phyloP scores from a whole-genome alignment of 306 rosid genomes.

The Parietaria judaica region DNA sequence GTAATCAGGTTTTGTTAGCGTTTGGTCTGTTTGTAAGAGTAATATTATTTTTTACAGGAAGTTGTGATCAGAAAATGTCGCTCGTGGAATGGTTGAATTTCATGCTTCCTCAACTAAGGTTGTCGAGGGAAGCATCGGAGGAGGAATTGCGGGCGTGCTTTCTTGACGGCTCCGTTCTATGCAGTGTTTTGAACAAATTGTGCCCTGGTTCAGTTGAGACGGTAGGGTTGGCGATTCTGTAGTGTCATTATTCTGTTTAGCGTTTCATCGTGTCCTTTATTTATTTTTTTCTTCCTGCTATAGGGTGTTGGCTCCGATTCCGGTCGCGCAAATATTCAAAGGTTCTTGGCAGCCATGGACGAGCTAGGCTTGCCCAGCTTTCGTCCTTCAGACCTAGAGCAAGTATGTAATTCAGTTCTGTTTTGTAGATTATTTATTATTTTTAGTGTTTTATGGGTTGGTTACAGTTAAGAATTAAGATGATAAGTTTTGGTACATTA shows the following conservation, averaged over 20 bases:
- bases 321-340: constrained; percentile 29
- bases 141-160: constrained; percentile 66
- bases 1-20: neutral
- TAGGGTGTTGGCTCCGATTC: constrained; percentile 51
- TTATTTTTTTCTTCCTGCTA: constrained; percentile 11
- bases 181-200: constrained; percentile 62
- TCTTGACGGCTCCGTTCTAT: constrained; percentile 70
- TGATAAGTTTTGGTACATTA: neutral
- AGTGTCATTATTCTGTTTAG: neutral
- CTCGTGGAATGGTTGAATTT: constrained; percentile 74
- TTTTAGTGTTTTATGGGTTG: constrained; percentile 2
- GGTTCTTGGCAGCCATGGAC: constrained; percentile 66
- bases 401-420: constrained; percentile 44
- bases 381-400: constrained; percentile 62
- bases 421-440: constrained; percentile 3
- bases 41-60: constrained; percentile 27
- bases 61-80: constrained; percentile 34
- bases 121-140: constrained; percentile 64
- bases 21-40: constrained; percentile 10
- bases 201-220: constrained; percentile 58
- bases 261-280: neutral
- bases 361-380: constrained; percentile 76
- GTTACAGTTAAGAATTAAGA: neutral
- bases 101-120: constrained; percentile 58
- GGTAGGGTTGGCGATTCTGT: constrained; percentile 23